phyloP scores from a whole-genome alignment of 2,329 filamentous ascomycete species.

The Tolypocladium ophioglossoides region DNA sequence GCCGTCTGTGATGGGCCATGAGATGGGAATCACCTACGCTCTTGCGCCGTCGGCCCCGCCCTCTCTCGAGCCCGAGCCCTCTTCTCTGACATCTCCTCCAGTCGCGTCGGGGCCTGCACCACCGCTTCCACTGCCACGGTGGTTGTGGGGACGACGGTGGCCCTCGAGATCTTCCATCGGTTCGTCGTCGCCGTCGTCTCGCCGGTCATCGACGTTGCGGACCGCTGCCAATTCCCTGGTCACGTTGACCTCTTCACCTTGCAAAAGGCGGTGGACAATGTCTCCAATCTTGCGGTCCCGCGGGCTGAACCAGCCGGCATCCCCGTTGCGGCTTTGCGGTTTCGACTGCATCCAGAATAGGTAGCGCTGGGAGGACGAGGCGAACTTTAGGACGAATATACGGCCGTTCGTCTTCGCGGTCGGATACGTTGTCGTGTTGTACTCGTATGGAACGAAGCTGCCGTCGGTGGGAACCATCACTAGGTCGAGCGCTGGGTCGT shows the following conservation, averaged over 20 bases:
- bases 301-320: constrained; percentile 70
- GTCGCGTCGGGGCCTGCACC: constrained; percentile 81
- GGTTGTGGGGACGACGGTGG: constrained; percentile 46
- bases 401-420: constrained; percentile 69
- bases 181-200: constrained; percentile 49
- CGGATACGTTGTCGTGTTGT: constrained; percentile 42
- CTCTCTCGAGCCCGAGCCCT: constrained; percentile 79
- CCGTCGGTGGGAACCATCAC: constrained; percentile 90
- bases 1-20: constrained; percentile 14
- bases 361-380: constrained; percentile 80
- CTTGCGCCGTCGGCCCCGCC: constrained; percentile 92
- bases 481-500: constrained; percentile 73
- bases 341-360: constrained; percentile 97
- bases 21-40: constrained; percentile 75
- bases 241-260: constrained; percentile 82
- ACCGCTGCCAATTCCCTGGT: constrained; percentile 58
- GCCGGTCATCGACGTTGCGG: constrained; percentile 36
- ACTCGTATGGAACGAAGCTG: constrained; percentile 73
- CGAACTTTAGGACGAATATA: constrained; percentile 88
- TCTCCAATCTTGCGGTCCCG: constrained; percentile 81
- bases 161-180: constrained; percentile 54
- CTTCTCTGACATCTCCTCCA: constrained; percentile 82
- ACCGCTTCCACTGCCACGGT: constrained; percentile 54
- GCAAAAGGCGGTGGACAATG: constrained; percentile 73
- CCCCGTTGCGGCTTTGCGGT: constrained; percentile 57